phyloP scores from a whole-genome alignment of 2,329 filamentous ascomycete species.

The Fusarium succisae region DNA sequence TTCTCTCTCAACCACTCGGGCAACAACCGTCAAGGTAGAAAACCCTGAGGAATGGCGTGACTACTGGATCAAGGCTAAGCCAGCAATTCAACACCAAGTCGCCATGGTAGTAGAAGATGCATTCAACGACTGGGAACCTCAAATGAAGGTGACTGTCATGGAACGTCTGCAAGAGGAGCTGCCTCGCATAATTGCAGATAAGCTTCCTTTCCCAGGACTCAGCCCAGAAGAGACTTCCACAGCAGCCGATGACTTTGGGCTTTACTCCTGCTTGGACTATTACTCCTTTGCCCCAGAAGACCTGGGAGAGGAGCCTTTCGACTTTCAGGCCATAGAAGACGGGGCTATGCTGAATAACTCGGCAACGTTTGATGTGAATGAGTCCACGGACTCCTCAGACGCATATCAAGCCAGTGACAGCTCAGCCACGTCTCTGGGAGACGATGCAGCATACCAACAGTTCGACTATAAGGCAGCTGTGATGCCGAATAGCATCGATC shows the following conservation, averaged over 20 bases:
- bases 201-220: slow-evolving; percentile 16
- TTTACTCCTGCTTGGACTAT: slow-evolving; percentile 2
- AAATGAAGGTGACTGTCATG: slow-evolving; percentile 13
- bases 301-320: background rate
- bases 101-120: slow-evolving; percentile 10
- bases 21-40: background rate
- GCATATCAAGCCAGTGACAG: slow-evolving; percentile 16
- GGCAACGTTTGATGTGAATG: background rate
- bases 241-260: background rate
- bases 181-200: slow-evolving; percentile 2
- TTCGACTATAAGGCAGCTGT: slow-evolving; percentile 1
- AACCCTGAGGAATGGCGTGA: slow-evolving; percentile 6
- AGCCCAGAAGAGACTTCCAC: slow-evolving; percentile 22
- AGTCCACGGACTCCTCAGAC: slow-evolving; percentile 24
- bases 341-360: background rate
- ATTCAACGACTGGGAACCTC: slow-evolving; percentile 1
- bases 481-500: background rate
- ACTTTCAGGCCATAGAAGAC: background rate
- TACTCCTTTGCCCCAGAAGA: background rate
- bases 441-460: slow-evolving; percentile 16
- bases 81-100: slow-evolving; percentile 7
- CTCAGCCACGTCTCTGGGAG: slow-evolving; percentile 26
- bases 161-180: slow-evolving; percentile 15
- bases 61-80: slow-evolving; percentile 14
- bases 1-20: background rate